A percentile compares a stretch with the other conserved stretches of the same genome.
Evolutionary conservation across 116 monocot genomes (phyloP).

Genomic region (Zostera marina): DNA sequence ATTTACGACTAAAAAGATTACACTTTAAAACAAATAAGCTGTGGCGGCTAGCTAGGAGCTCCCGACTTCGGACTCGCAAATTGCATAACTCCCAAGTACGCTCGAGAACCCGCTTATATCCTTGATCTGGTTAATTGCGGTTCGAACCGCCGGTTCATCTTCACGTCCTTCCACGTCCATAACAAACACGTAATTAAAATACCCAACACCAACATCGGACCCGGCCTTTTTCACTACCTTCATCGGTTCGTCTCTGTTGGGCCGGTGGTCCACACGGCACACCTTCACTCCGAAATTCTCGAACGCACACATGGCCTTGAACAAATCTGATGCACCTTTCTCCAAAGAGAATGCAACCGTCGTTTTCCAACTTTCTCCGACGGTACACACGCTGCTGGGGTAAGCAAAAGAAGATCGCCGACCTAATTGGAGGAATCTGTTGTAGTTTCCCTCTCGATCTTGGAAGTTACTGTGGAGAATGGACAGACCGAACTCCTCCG

Average conservation of each 20-base stretch:
- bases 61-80: background rate
- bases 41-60: too few species aligned
- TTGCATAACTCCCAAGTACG: slow-evolving; percentile 39
- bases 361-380: slow-evolving; percentile 32
- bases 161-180: slow-evolving; percentile 38
- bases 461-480: slow-evolving; percentile 45
- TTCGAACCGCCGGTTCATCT: slow-evolving; percentile 14
- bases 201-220: background rate
- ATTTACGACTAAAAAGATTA: too few species aligned
- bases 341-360: slow-evolving; percentile 56
- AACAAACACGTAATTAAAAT: slow-evolving; percentile 50
- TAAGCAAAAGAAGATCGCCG: background rate
- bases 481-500: slow-evolving; percentile 8
- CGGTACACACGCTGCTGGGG: background rate
- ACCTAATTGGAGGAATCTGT: slow-evolving; percentile 52
- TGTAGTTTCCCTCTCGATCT: slow-evolving; percentile 34
- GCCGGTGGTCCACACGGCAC: slow-evolving; percentile 49
- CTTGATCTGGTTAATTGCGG: slow-evolving; percentile 17
- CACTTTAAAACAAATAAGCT: too few species aligned
- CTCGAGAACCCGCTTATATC: slow-evolving; percentile 35
- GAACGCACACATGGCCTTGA: slow-evolving; percentile 42
- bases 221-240: slow-evolving; percentile 14
- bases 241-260: slow-evolving; percentile 40
- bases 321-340: slow-evolving; percentile 42
- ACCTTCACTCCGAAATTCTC: slow-evolving; percentile 40